Evolutionary conservation across 805 yeast genomes (phyloP), one percentile per base, ranked within the genome.

Genomic region (Ogataea parapolymorpha): DNA sequence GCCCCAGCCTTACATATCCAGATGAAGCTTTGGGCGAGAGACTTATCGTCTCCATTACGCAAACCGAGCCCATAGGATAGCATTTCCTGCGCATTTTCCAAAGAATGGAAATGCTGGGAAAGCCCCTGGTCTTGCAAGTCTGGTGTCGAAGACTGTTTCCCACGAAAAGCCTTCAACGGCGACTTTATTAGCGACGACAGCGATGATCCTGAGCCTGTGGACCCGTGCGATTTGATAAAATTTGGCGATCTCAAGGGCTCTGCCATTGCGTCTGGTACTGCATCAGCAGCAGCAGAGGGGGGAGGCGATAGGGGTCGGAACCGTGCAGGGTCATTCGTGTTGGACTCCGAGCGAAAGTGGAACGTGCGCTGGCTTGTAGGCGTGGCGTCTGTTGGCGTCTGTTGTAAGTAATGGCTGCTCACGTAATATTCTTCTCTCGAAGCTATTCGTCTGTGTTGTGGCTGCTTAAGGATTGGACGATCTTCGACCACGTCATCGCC

Each of bases 71-170:
- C 86, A 53, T 83, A 85, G 23, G 82, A 56, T 34, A 79, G 68
- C 82, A 78, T 82, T 1, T 89, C 95, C 32, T 80, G 76, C 46
- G 67, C 69, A 48, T 74, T 70, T 52, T 82, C 91, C 33, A 79
- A 71, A 26, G 77, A 72, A 38, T 80, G 75, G 1, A 86, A 87
- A 24, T 72, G 61, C 28, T 72, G 72, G 39, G 85, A 68, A 35
- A 79, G 62, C 13, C 70, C 69, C 29, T 27, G 34, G 13, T 30
- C 33, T 17, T 33, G 42, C 13, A 39, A 33, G 15, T 39, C 37
- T 18, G 41, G 26, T 5, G 36, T 26, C 13, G 42, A 22, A 7
- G 22, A 10, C 15, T 15, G 26, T 14, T 31, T 37, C 26, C 16
- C 27, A 3, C 39, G 27, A 11, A 40, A 18, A 10, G 35, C 43